Conservation (phyloP, 805 yeast genomes). For the Komagataella mondaviorum region DNA sequence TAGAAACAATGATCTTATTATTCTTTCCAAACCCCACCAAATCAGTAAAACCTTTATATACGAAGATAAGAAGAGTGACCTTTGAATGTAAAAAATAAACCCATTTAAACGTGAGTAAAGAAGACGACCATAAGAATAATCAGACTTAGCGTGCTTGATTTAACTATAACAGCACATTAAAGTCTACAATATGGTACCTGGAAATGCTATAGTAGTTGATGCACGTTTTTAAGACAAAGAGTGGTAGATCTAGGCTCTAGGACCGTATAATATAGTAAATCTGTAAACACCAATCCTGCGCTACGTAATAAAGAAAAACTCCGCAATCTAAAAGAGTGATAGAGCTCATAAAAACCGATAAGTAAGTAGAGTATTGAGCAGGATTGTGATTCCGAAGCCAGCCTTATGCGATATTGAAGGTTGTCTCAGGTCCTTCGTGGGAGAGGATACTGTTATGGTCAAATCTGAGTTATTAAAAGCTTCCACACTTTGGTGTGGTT, state of each 20-base stretch:
- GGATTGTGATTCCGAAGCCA: conserved; percentile 6
- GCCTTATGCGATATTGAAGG: not conserved
- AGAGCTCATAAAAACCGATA: conserved; percentile 69
- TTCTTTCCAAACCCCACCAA: too few relatives aligned
- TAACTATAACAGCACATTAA: conserved; percentile 58
- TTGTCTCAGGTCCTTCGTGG: not conserved
- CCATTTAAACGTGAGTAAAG: conserved; percentile 19
- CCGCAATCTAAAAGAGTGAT: conserved; percentile 76
- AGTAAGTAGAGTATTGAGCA: conserved; percentile 76
- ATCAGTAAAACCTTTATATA: too few relatives aligned
- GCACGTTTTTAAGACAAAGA: conserved; percentile 63
- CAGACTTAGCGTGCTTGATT: conserved; percentile 46
- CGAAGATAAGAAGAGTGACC: too few relatives aligned
- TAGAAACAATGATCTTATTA: too few relatives aligned
- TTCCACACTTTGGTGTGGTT: not conserved
- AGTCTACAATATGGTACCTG: conserved; percentile 68
- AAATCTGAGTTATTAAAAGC: not conserved
- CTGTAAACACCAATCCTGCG: conserved; percentile 80
- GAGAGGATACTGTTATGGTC: not conserved
- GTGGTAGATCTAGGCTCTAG: conserved; percentile 65
- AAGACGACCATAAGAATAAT: too few relatives aligned
- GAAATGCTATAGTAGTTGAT: conserved; percentile 69
- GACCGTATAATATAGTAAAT: conserved; percentile 89
- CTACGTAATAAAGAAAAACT: conserved; percentile 90
- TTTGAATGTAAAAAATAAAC: conserved; percentile 53